These are phyloP conservation scores for Monilinia aucupariae DNA, from an alignment of 2,329 filamentous ascomycete species.

Conservation along the genomic window DNA sequence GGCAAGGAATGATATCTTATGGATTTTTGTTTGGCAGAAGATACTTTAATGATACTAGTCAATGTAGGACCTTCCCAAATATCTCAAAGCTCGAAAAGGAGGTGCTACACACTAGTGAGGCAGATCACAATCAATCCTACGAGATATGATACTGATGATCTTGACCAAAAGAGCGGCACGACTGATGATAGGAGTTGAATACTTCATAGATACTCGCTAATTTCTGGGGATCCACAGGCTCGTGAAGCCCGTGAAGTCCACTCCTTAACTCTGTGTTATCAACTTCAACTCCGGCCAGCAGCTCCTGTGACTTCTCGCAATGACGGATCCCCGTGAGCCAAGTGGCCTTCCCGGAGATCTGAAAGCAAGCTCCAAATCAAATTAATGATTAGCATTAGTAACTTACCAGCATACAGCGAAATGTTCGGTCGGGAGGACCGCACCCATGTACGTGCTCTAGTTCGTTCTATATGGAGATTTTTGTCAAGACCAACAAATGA, in stretches of 20 bases:
- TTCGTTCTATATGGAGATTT: not conserved
- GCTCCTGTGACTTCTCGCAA: too few species aligned
- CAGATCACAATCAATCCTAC: conserved; percentile 2
- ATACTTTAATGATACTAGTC: not conserved
- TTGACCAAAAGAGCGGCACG: not conserved
- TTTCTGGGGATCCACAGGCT: not conserved
- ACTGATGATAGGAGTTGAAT: not conserved
- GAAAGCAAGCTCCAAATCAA: too few species aligned
- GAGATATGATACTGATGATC: not conserved
- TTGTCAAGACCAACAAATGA: not conserved
- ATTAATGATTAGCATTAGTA: too few species aligned
- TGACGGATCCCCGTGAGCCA: too few species aligned
- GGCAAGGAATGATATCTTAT: conserved; percentile 9
- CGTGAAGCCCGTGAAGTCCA: not conserved
- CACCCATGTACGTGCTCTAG: not conserved
- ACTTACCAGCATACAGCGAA: not conserved
- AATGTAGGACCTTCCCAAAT: not conserved
- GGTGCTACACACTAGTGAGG: not conserved
- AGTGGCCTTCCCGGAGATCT: too few species aligned
- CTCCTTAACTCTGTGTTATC: not conserved
- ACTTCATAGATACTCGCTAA: not conserved
- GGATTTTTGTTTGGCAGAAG: not conserved
- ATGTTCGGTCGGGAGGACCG: not conserved
- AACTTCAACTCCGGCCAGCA: not conserved
- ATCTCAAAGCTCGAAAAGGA: not conserved